These are phyloP conservation scores for Candida suzukii DNA, from an alignment of 805 yeast genomes.

Conservation along the genomic window DNA sequence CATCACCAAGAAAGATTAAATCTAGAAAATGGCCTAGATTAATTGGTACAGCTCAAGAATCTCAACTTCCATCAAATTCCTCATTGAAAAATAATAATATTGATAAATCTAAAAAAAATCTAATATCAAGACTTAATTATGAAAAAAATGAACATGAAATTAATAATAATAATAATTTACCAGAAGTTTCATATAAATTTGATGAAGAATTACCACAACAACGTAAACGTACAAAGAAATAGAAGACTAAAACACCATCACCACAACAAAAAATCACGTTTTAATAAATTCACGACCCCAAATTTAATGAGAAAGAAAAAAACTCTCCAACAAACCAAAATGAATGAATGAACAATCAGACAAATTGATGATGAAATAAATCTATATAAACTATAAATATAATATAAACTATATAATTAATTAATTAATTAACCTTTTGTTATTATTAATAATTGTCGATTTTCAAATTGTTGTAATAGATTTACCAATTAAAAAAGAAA, in stretches of 20 bases:
- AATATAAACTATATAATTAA: too few species aligned
- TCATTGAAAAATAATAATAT: not conserved
- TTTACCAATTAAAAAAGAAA: too few species aligned
- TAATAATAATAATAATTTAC: not conserved
- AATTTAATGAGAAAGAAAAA: too few species aligned
- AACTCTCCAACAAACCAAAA: too few species aligned
- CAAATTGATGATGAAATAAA: too few species aligned
- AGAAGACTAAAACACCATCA: not conserved
- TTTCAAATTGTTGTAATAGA: too few species aligned
- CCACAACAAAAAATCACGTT: too few species aligned
- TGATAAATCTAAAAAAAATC: not conserved
- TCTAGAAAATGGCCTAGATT: conserved; percentile 40
- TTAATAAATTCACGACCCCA: too few species aligned
- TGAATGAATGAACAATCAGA: too few species aligned
- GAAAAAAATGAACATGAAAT: not conserved
- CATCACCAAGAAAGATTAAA: conserved; percentile 46
- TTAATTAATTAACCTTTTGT: too few species aligned
- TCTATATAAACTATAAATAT: too few species aligned
- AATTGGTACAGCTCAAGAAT: conserved; percentile 34
- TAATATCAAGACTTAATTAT: not conserved
- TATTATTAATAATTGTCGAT: too few species aligned
- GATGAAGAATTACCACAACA: not conserved
- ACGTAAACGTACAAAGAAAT: not conserved
- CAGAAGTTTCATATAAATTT: not conserved
- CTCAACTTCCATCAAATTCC: conserved; percentile 19